Evolutionary conservation across 768 basidiomycete genomes (phyloP).

Genomic region (Lactarius hengduanensis): DNA sequence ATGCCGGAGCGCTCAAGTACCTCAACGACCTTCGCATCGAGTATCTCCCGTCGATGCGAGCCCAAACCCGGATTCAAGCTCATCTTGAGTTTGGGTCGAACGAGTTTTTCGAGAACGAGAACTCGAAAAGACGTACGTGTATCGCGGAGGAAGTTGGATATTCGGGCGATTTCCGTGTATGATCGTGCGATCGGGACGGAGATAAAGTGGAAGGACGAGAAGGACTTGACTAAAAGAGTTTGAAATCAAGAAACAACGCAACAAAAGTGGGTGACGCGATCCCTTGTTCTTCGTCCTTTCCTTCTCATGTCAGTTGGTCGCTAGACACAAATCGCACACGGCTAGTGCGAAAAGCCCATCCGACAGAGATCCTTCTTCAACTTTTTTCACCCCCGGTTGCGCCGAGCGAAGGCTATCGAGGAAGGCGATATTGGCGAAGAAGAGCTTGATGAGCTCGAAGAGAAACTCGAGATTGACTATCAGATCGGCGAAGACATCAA

Average conservation of each 20-base stretch:
- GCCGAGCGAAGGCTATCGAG: constrained; percentile 66
- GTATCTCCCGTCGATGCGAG: constrained; percentile 64
- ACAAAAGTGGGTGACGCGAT: constrained; percentile 69
- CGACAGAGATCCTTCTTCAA: constrained; percentile 98
- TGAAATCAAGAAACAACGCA: constrained; percentile 99
- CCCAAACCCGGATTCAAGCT: constrained; percentile 90
- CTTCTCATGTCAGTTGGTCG: constrained; percentile 4
- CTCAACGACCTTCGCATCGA: constrained; percentile 78
- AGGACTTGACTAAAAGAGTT: constrained; percentile 96
- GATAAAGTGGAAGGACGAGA: constrained; percentile 98
- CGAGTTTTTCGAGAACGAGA: constrained; percentile 84
- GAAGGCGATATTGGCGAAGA: constrained; percentile 76
- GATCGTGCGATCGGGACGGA: constrained; percentile 89
- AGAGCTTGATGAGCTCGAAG: constrained; percentile 87
- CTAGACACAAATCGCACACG: constrained; percentile 82
- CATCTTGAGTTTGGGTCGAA: constrained; percentile 72
- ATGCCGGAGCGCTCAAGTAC: constrained; percentile 79
- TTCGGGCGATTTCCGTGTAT: constrained; percentile 93
- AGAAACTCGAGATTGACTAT: constrained; percentile 93
- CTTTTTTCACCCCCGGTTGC: constrained; percentile 87
- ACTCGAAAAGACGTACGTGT: constrained; percentile 92
- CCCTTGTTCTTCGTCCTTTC: neutral
- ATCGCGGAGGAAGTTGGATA: constrained; percentile 93
- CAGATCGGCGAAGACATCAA: constrained; percentile 98
- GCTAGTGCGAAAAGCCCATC: constrained; percentile 80